These are phyloP conservation scores for Juglanconis oblonga DNA, from an alignment of 2,329 filamentous ascomycete species.

Conservation along the genomic window DNA sequence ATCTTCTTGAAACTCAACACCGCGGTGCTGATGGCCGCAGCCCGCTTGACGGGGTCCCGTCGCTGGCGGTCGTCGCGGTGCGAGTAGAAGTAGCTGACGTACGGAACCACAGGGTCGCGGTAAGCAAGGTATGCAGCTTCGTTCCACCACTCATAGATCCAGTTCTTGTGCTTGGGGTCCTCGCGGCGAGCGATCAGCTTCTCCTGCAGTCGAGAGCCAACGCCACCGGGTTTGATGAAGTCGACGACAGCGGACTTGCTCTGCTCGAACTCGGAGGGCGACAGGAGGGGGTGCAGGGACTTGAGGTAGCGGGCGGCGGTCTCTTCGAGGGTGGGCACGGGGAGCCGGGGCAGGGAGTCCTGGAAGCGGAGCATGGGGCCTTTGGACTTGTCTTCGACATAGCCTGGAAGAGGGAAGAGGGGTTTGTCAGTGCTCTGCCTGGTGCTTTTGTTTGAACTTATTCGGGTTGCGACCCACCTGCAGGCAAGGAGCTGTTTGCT, in stretches of 20 bases:
- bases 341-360: slow-evolving; percentile 76
- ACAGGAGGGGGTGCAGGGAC: slow-evolving; percentile 72
- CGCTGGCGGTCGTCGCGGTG: slow-evolving; percentile 89
- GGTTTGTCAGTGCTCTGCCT: slow-evolving; percentile 13
- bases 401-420: slow-evolving; percentile 48
- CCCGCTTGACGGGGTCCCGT: slow-evolving; percentile 85
- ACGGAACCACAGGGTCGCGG: slow-evolving; percentile 93
- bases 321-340: slow-evolving; percentile 79
- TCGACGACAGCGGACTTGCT: slow-evolving; percentile 83
- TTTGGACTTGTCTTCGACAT: slow-evolving; percentile 76
- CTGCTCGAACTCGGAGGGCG: slow-evolving; percentile 62
- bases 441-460: neutral
- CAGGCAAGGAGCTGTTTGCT: slow-evolving; percentile 56
- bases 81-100: slow-evolving; percentile 99
- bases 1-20: slow-evolving; percentile 91
- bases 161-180: slow-evolving; percentile 82
- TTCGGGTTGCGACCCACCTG: slow-evolving; percentile 36
- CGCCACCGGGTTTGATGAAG: slow-evolving; percentile 83
- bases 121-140: slow-evolving; percentile 88
- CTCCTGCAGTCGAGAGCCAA: slow-evolving; percentile 81
- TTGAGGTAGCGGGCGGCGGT: slow-evolving; percentile 79
- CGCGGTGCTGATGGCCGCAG: slow-evolving; percentile 82
- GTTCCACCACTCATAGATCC: slow-evolving; percentile 99
- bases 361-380: slow-evolving; percentile 81
- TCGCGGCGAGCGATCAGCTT: slow-evolving; percentile 77